phyloP scores from a whole-genome alignment of 495 filamentous ascomycete species.

The Penicillium turbatum region DNA sequence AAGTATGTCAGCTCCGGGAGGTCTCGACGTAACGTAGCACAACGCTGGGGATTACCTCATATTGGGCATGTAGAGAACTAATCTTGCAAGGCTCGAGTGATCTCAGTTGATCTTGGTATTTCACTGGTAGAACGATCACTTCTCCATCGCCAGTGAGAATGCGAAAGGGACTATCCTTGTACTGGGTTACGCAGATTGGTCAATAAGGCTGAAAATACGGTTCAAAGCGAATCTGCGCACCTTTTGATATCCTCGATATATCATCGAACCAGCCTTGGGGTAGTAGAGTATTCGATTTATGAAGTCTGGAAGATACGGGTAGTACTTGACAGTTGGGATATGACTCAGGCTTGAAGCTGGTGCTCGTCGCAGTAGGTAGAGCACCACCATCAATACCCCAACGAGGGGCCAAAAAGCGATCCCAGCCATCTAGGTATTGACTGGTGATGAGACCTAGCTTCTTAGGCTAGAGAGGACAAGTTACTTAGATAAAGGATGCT shows the following conservation, averaged over 20 bases:
- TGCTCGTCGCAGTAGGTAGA: slow-evolving; percentile 8
- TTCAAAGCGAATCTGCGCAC: slow-evolving; percentile 6
- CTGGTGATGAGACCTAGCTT: background rate
- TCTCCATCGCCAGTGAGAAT: slow-evolving; percentile 35
- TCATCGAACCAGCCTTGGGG: slow-evolving; percentile 17
- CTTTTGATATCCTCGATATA: slow-evolving; percentile 28
- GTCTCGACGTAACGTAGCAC: background rate
- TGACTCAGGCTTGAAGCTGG: slow-evolving; percentile 10
- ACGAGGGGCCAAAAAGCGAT: slow-evolving; percentile 11
- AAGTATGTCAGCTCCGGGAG: background rate
- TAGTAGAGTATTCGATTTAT: slow-evolving; percentile 31
- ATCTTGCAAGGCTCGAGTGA: slow-evolving; percentile 15
- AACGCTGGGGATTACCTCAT: slow-evolving; percentile 15
- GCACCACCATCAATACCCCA: slow-evolving; percentile 5
- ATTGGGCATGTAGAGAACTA: slow-evolving; percentile 30
- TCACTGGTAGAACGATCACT: slow-evolving; percentile 29
- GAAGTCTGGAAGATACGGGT: slow-evolving; percentile 20
- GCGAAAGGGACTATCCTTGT: slow-evolving; percentile 27
- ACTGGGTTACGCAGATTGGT: slow-evolving; percentile 12
- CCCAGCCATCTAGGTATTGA: slow-evolving; percentile 3
- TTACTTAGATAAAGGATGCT: slow-evolving; percentile 1
- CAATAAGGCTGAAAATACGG: background rate
- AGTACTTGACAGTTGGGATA: slow-evolving; percentile 27
- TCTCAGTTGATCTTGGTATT: slow-evolving; percentile 28
- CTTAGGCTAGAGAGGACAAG: background rate